A percentile compares a stretch with the other conserved stretches of the same genome.
Conservation (phyloP, 768 basidiomycete genomes). For the Tephrocybe sp. region DNA sequence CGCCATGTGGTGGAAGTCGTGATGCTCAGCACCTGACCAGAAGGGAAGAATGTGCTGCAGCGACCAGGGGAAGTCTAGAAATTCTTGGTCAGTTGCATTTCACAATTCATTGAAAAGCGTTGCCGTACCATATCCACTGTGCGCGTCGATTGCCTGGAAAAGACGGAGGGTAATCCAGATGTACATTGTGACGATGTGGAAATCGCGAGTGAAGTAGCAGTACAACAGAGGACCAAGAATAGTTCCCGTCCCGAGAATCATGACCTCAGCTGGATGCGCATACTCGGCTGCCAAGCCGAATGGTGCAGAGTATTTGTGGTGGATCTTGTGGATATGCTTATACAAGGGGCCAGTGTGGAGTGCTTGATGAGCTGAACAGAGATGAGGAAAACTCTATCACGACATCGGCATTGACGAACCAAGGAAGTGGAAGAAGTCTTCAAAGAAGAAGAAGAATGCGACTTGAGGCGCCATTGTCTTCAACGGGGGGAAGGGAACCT, state of each 20-base stretch:
- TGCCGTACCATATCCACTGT: conserved; percentile 93
- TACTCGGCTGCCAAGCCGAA: conserved; percentile 98
- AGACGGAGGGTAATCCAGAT: conserved; percentile 91
- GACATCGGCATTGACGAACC: conserved; percentile 38
- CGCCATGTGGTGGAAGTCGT: conserved; percentile 98
- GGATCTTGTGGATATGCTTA: conserved; percentile 94
- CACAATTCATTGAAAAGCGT: conserved; percentile 20
- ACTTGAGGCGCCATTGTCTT: conserved; percentile 73
- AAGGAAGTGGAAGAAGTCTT: conserved; percentile 94
- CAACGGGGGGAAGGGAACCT: conserved; percentile 85
- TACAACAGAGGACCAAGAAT: conserved; percentile 86
- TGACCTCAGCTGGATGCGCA: conserved; percentile 94
- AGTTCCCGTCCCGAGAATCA: conserved; percentile 92
- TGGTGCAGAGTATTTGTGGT: conserved; percentile 96
- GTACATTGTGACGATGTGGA: conserved; percentile 94
- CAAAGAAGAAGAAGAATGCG: conserved; percentile 89
- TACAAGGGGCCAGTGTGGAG: conserved; percentile 84
- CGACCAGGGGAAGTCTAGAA: conserved; percentile 93
- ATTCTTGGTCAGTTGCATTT: conserved; percentile 1
- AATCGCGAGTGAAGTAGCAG: conserved; percentile 66
- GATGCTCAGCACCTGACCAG: conserved; percentile 97
- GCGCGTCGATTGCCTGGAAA: conserved; percentile 96
- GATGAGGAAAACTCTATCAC: background rate
- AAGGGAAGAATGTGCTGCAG: conserved; percentile 89
- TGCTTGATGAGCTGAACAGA: conserved; percentile 71